A percentile compares a stretch with the other conserved stretches of the same genome.
phyloP scores from a whole-genome alignment of 2,329 filamentous ascomycete species.

The Pseudogymnoascus sp. region DNA sequence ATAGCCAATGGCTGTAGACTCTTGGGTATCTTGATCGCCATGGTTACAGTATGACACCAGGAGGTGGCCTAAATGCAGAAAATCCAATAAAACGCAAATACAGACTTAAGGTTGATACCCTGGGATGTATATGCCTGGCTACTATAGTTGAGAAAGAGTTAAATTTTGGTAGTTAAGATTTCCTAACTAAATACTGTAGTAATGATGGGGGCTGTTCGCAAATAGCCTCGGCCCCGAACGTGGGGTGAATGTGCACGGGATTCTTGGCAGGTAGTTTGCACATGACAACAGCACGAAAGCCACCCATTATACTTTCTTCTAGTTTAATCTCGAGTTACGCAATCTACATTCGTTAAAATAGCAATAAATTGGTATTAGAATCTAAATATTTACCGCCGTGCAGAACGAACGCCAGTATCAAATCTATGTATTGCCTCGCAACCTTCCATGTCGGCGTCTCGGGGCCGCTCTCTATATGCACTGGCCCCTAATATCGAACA shows the following conservation, averaged over 20 bases:
- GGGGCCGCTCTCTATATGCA: background rate
- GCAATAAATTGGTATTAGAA: background rate
- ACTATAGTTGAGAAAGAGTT: background rate
- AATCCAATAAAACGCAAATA: background rate
- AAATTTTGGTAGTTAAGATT: background rate
- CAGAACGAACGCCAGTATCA: background rate
- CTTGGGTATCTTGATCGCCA: background rate
- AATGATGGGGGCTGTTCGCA: background rate
- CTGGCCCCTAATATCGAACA: background rate
- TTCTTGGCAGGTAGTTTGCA: background rate
- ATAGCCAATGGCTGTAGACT: slow-evolving; percentile 2
- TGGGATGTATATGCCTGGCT: background rate
- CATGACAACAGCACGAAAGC: background rate
- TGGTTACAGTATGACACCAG: background rate
- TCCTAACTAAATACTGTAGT: background rate
- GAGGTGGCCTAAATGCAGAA: background rate
- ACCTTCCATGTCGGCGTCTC: background rate
- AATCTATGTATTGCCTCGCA: background rate
- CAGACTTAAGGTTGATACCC: background rate
- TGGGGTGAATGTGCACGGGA: background rate
- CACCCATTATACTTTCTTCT: background rate
- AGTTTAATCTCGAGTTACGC: background rate
- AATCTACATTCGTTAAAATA: background rate
- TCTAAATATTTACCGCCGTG: background rate
- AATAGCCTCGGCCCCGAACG: slow-evolving; percentile 1